Evolutionary conservation across 164 flowering plant species (phyloP).

Genomic region (Vitis vinifera): ASM3070453v1 NC_081812.1:16903501-16904000

Average conservation of each 20-base stretch:
- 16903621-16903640: conserved; percentile 36
- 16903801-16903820: neutral
- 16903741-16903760: neutral
- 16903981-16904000: no score
- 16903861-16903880: neutral
- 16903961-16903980: neutral
- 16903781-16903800: neutral
- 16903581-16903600: conserved; percentile 7
- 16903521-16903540: conserved; percentile 18
- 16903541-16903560: conserved; percentile 5
- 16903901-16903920: neutral
- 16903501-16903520: conserved; percentile 18
- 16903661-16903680: conserved; percentile 16
- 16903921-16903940: neutral
- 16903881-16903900: neutral
- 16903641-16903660: conserved; percentile 11
- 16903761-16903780: conserved; percentile 5
- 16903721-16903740: neutral
- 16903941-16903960: neutral
- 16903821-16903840: no score
- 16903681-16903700: conserved; percentile 32
- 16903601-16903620: conserved; percentile 17
- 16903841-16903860: no score
- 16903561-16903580: conserved; percentile 16
- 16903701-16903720: neutral